Conservation (phyloP, 2,329 filamentous ascomycete species). For the Trichoderma simmonsii region DNA sequence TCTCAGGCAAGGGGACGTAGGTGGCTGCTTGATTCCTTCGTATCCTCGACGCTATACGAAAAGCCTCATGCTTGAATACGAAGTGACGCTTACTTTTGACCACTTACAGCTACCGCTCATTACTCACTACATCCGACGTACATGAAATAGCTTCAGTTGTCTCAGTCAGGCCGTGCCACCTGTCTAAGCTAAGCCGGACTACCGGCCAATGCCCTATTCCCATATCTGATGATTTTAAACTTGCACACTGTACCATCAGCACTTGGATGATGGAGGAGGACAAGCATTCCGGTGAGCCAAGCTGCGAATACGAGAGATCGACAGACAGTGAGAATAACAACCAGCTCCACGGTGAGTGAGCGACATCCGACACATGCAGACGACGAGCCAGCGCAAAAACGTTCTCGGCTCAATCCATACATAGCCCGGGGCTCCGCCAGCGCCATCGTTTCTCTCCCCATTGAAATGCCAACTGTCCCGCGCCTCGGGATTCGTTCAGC, state of each 20-base stretch:
- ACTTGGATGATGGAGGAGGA: neutral
- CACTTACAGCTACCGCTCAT: slow-evolving; percentile 1
- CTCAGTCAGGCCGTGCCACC: slow-evolving; percentile 1
- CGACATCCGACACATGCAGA: neutral
- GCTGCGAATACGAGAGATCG: slow-evolving; percentile 2
- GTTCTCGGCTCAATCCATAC: neutral
- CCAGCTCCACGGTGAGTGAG: neutral
- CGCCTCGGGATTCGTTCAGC: slow-evolving; percentile 2
- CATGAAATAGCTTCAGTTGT: slow-evolving; percentile 11
- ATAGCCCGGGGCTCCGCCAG: neutral
- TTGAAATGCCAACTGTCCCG: slow-evolving; percentile 6
- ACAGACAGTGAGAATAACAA: neutral
- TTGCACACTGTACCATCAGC: neutral
- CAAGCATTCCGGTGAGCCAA: neutral
- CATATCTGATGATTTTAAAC: neutral
- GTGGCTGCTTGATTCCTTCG: slow-evolving; percentile 15
- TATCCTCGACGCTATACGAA: slow-evolving; percentile 17
- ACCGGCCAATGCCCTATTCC: neutral
- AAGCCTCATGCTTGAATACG: slow-evolving; percentile 18
- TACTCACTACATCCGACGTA: slow-evolving; percentile 4
- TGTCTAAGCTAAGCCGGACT: neutral
- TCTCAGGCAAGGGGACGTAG: slow-evolving; percentile 15
- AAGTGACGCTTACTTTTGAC: slow-evolving; percentile 12
- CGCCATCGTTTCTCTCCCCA: neutral
- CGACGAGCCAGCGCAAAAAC: neutral